A percentile compares a stretch with the other conserved stretches of the same genome.
Evolutionary conservation across 148 eudicot genomes (phyloP).

Genomic region (Camellia japonica): DNA sequence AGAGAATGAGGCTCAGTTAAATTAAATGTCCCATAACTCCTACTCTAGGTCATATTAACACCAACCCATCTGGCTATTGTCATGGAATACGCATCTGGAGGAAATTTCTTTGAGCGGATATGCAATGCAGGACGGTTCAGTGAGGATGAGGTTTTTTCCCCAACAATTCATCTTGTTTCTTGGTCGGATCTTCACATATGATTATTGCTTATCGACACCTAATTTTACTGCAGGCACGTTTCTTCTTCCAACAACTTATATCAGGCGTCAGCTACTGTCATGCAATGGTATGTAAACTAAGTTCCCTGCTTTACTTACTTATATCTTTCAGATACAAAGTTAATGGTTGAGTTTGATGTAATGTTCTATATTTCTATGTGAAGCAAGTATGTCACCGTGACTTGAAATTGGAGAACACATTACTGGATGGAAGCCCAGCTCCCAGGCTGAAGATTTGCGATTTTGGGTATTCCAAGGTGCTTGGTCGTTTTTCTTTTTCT

Average conservation of each 20-base stretch:
- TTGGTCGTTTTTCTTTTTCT: not conserved
- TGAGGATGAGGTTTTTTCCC: constrained; percentile 73
- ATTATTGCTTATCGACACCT: constrained; percentile 8
- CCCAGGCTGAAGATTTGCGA: constrained; percentile 93
- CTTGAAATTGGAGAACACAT: constrained; percentile 80
- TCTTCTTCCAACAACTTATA: constrained; percentile 89
- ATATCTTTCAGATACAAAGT: not conserved
- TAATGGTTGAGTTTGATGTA: not conserved
- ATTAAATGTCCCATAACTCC: not conserved
- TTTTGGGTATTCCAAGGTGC: constrained; percentile 95
- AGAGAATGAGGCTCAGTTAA: too few relatives aligned
- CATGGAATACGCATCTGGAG: constrained; percentile 97
- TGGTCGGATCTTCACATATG: not conserved
- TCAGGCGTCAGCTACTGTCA: constrained; percentile 98
- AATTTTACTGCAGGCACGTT: constrained; percentile 63
- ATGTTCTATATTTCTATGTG: constrained; percentile 21
- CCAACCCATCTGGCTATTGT: constrained; percentile 95
- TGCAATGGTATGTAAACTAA: constrained; percentile 58
- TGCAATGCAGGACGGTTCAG: constrained; percentile 87
- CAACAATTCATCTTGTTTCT: not conserved
- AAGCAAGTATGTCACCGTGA: constrained; percentile 98
- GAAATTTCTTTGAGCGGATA: constrained; percentile 86
- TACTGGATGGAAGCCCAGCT: constrained; percentile 88
- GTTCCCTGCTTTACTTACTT: not conserved
- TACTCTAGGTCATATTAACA: constrained; percentile 61